Base-by-base conservation (phyloP, 2,329 filamentous ascomycete genomes). In the Sporothrix sp. region DNA sequence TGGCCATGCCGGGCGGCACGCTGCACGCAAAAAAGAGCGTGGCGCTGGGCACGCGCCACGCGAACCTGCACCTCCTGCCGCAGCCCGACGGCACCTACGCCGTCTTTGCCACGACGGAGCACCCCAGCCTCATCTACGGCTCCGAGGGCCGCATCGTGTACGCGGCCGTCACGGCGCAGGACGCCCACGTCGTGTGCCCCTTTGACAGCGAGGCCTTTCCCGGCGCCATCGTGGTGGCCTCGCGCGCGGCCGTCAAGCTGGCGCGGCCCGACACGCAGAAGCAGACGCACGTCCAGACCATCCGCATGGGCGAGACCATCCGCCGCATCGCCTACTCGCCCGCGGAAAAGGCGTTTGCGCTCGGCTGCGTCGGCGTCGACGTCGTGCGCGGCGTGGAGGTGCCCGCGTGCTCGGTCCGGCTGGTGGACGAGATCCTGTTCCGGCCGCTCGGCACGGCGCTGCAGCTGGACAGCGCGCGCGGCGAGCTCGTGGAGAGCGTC, bases 51-150 rank as follows among this genome's bases (percentile, higher is more conserved):
- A 91, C 86, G 13, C 84, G 89, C 54, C 85, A 94, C 58, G 86
- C 91, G 2, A 81, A 79, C 13, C 82, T 98, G 59, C 85, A 91
- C 52, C 73, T 85, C 20, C 69, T 98, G 2, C 87, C 89, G 0
- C 78, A 83, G 46, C 72, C 72, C 1, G 71, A 82, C 43, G 79
- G 77, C 0, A 69, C 87, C 0, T 85, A 76, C 62, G 94, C 86
- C 59, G 82, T 98, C 0, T 95, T 98, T 63, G 88, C 89, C 0
- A 95, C 88, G 0, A 95, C 89, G 52, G 93, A 98, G 60, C 88
- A 96, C 62, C 87, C 93, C 0, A 96, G 87, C 56, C 68, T 98
- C 50, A 95, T 98, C 44, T 96, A 98, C 62, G 86, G 85, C 8
- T 82, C 83, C 0, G 89, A 96, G 62, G 87, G 86, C 1, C 79